Percentiles rank a stretch among this genome's conserved stretches.
These are phyloP conservation scores for Venturia pyrina DNA, from an alignment of 2,329 filamentous ascomycete species.

Conservation along the genomic window DNA sequence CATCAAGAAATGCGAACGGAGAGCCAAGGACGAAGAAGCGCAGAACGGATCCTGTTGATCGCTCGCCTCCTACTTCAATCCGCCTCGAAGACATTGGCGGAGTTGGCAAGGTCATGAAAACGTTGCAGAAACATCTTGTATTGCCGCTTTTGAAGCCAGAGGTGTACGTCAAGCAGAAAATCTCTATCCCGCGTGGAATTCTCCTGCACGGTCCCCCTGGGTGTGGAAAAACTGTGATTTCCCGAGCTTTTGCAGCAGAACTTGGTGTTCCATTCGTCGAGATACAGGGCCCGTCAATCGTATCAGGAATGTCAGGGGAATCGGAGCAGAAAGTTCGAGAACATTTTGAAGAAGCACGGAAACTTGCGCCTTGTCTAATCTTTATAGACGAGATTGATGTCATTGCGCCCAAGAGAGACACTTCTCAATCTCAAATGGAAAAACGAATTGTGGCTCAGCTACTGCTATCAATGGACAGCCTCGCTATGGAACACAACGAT, in stretches of 20 bases:
- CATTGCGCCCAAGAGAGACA: constrained; percentile 78
- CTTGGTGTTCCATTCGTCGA: constrained; percentile 70
- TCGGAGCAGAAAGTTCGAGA: constrained; percentile 80
- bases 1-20: constrained; percentile 45
- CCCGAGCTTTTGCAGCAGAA: constrained; percentile 67
- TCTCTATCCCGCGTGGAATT: constrained; percentile 64
- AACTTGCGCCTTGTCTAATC: constrained; percentile 75
- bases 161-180: constrained; percentile 51
- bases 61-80: constrained; percentile 56
- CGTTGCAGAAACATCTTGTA: constrained; percentile 61
- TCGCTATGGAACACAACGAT: constrained; percentile 60
- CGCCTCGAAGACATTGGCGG: constrained; percentile 66
- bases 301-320: constrained; percentile 81
- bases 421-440: constrained; percentile 78
- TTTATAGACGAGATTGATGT: constrained; percentile 91
- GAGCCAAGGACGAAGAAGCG: constrained; percentile 58
- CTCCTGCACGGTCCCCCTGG: constrained; percentile 75
- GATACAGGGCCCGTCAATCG: constrained; percentile 70
- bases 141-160: constrained; percentile 61
- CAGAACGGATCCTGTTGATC: constrained; percentile 49
- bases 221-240: constrained; percentile 78
- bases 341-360: constrained; percentile 78
- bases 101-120: constrained; percentile 59
- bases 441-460: constrained; percentile 78
- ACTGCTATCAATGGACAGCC: constrained; percentile 71